Base-by-base conservation (phyloP, 2,329 filamentous ascomycete genomes). In the Alternaria solani region DNA sequence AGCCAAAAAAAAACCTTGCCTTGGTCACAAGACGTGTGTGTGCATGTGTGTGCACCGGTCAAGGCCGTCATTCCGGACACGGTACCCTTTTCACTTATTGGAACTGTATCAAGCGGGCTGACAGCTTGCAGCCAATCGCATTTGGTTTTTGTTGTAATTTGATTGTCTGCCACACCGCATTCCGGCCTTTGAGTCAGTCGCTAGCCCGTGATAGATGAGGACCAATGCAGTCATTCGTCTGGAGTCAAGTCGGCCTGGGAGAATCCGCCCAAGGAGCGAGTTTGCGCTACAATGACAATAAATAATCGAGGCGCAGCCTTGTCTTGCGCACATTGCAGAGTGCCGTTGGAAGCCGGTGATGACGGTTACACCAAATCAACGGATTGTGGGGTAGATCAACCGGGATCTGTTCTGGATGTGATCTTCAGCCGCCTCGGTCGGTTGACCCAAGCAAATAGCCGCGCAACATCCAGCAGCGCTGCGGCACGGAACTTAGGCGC, bases 141-240 rank as follows among this genome's bases (percentile, higher is more conserved):
- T 52, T 61, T 28, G 11, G 61, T 63, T 64, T 55, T 61, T 57
- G 67, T 71, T 68, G 66, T 70, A 62, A 54, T 69, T 77, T 75
- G 68, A 75, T 75, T 76, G 73, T 69, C 63, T 74, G 69, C 73
- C 74, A 76, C 73, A 77, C 74, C 68, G 66, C 69, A 70, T 63
- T 63, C 65, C 62, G 61, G 48, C 56, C 46, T 55, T 63, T 62
- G 48, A 67, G 44, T 56, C 63, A 56, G 67, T 70, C 68, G 71
- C 69, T 64, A 67, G 70, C 60, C n/a, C 63, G 62, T 39, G 36
- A 61, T 64, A 62, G 51, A 66, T 66, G 66, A 63, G 62, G 55
- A 64, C 68, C 68, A 51, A 61, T 67, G 67, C 57, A 63, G 66
- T 66, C 64, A 65, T 59, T 57, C 63, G 57, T 58, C 44, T 55